Evolutionary conservation across 2,329 filamentous ascomycete species (phyloP).

Genomic region (Alternaria metachromatica): DNA sequence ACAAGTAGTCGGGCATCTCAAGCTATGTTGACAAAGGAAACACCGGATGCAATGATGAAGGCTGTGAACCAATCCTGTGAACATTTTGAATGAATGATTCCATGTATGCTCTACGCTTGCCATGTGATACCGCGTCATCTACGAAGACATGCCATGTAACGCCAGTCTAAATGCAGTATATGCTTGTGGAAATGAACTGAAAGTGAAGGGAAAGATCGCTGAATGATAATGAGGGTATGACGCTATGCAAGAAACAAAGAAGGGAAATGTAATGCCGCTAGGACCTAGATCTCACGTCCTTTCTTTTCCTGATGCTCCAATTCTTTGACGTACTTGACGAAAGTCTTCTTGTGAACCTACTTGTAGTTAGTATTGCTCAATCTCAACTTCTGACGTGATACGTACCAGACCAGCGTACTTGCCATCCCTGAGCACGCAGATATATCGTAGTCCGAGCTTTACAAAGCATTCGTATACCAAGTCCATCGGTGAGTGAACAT

Average conservation of each 20-base stretch:
- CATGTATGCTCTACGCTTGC: not conserved
- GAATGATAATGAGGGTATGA: conserved; percentile 4
- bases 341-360: conserved; percentile 91
- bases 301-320: conserved; percentile 64
- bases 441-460: conserved; percentile 89
- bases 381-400: not conserved
- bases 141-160: not conserved
- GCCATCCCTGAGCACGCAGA: conserved; percentile 86
- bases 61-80: not conserved
- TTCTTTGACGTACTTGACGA: conserved; percentile 92
- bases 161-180: conserved; percentile 11
- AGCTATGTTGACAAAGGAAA: not conserved
- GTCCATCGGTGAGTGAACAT: conserved; percentile 90
- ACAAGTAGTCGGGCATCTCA: not conserved
- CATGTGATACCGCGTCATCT: not conserved
- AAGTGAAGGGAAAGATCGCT: not conserved
- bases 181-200: not conserved
- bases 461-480: conserved; percentile 96
- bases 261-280: not conserved
- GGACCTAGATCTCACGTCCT: conserved; percentile 1
- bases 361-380: not conserved
- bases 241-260: not conserved
- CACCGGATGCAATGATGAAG: not conserved
- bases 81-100: not conserved
- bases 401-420: conserved; percentile 86